Evolutionary conservation across 148 eudicot genomes (phyloP).

Genomic region (Simmondsia chinensis): DNA sequence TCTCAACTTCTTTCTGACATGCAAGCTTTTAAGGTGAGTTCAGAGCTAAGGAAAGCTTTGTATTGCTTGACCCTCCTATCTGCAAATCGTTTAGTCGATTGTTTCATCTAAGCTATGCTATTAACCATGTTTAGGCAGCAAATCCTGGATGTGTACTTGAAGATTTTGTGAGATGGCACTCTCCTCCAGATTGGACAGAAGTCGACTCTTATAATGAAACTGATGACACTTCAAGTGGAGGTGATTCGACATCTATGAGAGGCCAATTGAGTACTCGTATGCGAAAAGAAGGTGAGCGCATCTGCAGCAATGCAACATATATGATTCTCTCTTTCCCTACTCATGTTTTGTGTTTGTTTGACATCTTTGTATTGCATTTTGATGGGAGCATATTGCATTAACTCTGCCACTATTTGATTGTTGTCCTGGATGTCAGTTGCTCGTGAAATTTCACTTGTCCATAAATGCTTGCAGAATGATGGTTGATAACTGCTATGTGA

Average conservation of each 20-base stretch:
- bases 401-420: no score
- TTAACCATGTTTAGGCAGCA: slow-evolving; percentile 56
- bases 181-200: slow-evolving; percentile 97
- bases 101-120: slow-evolving; percentile 1
- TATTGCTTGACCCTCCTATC: not conserved
- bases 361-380: no score
- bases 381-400: no score
- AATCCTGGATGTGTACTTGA: slow-evolving; percentile 97
- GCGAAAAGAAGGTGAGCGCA: slow-evolving; percentile 91
- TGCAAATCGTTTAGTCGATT: not conserved
- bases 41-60: not conserved
- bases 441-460: no score
- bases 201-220: slow-evolving; percentile 26
- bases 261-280: slow-evolving; percentile 88
- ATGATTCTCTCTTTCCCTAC: not conserved
- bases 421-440: no score
- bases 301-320: no score
- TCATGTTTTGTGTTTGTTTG: slow-evolving; percentile 1
- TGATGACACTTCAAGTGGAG: slow-evolving; percentile 23
- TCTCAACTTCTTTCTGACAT: slow-evolving; percentile 97
- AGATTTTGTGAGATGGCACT: slow-evolving; percentile 99
- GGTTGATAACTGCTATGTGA: not conserved
- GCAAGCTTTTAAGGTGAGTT: slow-evolving; percentile 94
- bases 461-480: no score
- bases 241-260: slow-evolving; percentile 42